Evolutionary conservation across 2,329 filamentous ascomycete genomes (phyloP).

Genomic region (Fusarium poae): DNA sequence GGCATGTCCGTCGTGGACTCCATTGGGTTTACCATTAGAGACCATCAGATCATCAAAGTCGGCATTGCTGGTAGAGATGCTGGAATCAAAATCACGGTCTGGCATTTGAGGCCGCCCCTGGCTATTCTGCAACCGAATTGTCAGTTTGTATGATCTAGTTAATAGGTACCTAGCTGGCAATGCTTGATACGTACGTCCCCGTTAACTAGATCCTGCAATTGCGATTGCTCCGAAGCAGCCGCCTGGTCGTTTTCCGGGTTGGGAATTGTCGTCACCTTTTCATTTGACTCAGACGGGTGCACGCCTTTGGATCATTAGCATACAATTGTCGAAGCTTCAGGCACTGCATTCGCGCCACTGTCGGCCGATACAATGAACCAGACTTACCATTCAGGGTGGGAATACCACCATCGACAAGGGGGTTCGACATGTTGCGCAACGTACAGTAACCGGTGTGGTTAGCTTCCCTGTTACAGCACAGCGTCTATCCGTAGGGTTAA

Average conservation of each 20-base stretch:
- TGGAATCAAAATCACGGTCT: constrained; percentile 32
- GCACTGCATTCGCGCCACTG: neutral
- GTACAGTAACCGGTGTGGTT: neutral
- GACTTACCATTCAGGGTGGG: constrained; percentile 40
- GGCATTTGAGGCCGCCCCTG: constrained; percentile 20
- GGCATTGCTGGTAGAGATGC: constrained; percentile 39
- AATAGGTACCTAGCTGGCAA: neutral
- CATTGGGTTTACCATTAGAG: constrained; percentile 21
- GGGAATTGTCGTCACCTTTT: constrained; percentile 44
- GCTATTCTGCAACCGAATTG: neutral
- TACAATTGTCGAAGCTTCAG: neutral
- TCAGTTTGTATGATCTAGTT: constrained; percentile 11
- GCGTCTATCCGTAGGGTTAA: constrained; percentile 11
- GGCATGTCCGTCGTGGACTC: neutral
- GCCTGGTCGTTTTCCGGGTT: constrained; percentile 35
- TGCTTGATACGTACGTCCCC: constrained; percentile 26
- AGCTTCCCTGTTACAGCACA: neutral
- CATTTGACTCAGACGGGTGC: constrained; percentile 24
- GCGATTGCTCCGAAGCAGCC: constrained; percentile 23
- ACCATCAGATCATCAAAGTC: constrained; percentile 32
- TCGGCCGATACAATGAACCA: neutral
- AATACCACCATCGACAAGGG: constrained; percentile 17
- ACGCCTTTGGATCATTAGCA: constrained; percentile 32
- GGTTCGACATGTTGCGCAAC: constrained; percentile 37
- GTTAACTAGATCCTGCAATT: constrained; percentile 9